Conservation (phyloP, 2,329 filamentous ascomycete genomes). For the Phoma herbarum region DNA sequence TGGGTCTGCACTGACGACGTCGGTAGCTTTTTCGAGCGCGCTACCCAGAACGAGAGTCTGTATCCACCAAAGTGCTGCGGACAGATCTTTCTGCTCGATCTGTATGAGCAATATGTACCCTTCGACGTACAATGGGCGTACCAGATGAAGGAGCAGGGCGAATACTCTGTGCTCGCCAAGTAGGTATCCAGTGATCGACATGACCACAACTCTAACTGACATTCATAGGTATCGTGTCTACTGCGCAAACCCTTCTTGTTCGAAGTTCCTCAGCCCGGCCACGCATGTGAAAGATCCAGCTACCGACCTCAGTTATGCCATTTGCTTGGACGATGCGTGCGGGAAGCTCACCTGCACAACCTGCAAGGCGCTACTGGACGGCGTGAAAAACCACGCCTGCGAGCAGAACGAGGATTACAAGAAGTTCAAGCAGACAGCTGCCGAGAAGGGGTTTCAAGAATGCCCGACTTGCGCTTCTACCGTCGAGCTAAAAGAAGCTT, state of each 20-base stretch:
- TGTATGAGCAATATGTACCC: conserved; percentile 34
- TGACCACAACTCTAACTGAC: neutral
- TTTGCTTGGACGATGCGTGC: conserved; percentile 35
- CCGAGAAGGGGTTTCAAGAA: conserved; percentile 40
- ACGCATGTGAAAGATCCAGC: conserved; percentile 28
- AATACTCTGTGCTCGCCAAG: conserved; percentile 41
- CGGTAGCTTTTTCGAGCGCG: conserved; percentile 35
- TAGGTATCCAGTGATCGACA: conserved; percentile 21
- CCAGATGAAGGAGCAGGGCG: conserved; percentile 37
- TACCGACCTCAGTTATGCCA: conserved; percentile 28
- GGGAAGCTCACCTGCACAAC: conserved; percentile 33
- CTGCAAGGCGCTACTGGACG: conserved; percentile 33
- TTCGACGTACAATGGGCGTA: conserved; percentile 33
- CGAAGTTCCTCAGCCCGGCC: conserved; percentile 35
- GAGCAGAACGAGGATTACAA: conserved; percentile 31
- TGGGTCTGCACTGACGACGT: conserved; percentile 39
- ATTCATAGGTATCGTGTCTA: conserved; percentile 37
- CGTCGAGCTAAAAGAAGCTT: conserved; percentile 45
- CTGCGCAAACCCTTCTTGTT: conserved; percentile 35
- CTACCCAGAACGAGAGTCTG: conserved; percentile 37
- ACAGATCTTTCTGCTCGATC: conserved; percentile 32
- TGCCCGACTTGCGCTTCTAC: conserved; percentile 38
- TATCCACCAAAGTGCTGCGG: conserved; percentile 45
- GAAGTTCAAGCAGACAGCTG: conserved; percentile 35
- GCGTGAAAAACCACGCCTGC: conserved; percentile 31